Base-by-base conservation (phyloP, 306 rosid species). In the Begonia peltatifolia region DNA sequence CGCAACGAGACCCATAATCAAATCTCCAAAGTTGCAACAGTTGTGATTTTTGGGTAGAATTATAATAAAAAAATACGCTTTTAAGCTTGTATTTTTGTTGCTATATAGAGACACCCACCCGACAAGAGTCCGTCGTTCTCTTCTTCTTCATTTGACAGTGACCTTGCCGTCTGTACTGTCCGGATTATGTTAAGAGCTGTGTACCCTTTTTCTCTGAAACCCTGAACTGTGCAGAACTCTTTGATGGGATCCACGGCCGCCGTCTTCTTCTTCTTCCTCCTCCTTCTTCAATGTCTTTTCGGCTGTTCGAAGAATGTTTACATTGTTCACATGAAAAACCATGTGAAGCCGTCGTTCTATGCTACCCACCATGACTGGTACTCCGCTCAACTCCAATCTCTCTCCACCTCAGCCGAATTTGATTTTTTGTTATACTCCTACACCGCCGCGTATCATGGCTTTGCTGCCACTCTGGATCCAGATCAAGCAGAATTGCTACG, bases 301-400 rank as follows among this genome's bases (percentile, higher is more conserved):
- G 61, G 59, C 16, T 22, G 13, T 16, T 53, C 71, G 41, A 85
- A 80, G 62, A 70, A 71, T 14, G 80, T 87, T 1, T 90, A 80
- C 77, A 80, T 90, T 7, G 87, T 90, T 42, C 92, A 70, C 57
- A 74, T 85, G 94, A 83, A 75, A 35, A 66, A 74, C 51, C 68
- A 62, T 4, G 42, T 46, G 23, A 79, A 66, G 44, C 95, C 97
- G 8, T 50, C 75, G 10, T 12, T 76, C 1, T 85, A 63, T 51
- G 53, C 77, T 5, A 80, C 92, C 6, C 81, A 69, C 64, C 74
- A n/a, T 1, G 85, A 89, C 48, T 89, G 97, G 97, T 89, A 82
- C 85, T 59, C 78, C 0, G 72, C 94, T 23, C 53, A 52, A 10
- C 85, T 90, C 41, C 81, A 78, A 25, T 63, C 94, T 6, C 63